Evolutionary conservation across 2,329 filamentous ascomycete species (phyloP), one percentile per base, ranked within the genome.

Genomic region (Didymella lethalis): DNA sequence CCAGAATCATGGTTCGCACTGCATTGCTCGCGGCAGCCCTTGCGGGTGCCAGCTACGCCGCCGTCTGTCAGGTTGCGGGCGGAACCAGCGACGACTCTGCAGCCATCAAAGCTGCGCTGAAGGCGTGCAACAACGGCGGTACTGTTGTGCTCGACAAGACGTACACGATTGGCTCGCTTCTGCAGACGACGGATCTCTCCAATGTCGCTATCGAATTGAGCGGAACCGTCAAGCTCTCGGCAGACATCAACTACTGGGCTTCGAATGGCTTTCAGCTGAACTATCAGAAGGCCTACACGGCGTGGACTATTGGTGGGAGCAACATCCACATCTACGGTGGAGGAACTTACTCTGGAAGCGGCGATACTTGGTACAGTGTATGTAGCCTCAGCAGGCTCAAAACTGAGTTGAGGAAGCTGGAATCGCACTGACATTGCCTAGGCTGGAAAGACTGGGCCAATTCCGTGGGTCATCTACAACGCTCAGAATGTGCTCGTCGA

Each of bases 261-360:
- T 81, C 80, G 5, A 82, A 89, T 67, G 80, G 83, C 32, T 90
- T 90, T 79, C 82, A 83, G 55, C 86, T 88, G 28, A 79, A 77
- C 7, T 91, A 86, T 76, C 89, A 91, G 66, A 89, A 89, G 61
- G 83, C 84, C 2, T 87, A 85, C 0, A 85, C 85, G 1, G 90
- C 90, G 79, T 90, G 88, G 81, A 83, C 87, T 68, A 81, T 89
- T 38, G 88, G 88, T 41, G 88, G 88, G 29, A 78, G 82, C 23
- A 86, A 85, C 74, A 85, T 91, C 10, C 87, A 90, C 59, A 82
- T 91, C 43, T 91, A 88, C 61, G 89, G 88, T 0, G 85, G 84
- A n/a, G 86, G 86, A 45, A 85, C 81, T 11, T 74, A 89, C 10
- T 83, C 90, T 65, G 88, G 88, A n/a, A 87, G 86, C 54, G 87